phyloP scores from a whole-genome alignment of 441 rosid genomes.

The Populus hybrid region DNA sequence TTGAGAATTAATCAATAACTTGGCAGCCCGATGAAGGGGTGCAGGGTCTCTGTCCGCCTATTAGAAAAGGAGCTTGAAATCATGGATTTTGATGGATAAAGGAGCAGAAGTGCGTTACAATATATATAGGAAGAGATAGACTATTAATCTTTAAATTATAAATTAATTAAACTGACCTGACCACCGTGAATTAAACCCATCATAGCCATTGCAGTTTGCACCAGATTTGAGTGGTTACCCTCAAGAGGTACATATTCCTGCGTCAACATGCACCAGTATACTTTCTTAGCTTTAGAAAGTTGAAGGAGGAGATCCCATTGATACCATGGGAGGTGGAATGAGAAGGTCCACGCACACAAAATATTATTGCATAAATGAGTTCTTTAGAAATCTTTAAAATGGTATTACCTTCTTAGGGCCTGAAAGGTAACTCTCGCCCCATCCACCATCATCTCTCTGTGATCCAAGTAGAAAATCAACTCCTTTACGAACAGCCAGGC shows the following conservation, averaged over 20 bases:
- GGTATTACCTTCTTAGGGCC: constrained; percentile 31
- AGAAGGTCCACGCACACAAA: too few relatives aligned
- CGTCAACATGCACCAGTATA: not conserved
- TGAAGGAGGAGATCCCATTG: too few relatives aligned
- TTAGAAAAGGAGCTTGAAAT: not conserved
- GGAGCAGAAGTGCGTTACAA: not conserved
- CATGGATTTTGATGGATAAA: not conserved
- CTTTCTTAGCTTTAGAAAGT: too few relatives aligned
- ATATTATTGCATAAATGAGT: too few relatives aligned
- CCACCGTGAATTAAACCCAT: constrained; percentile 42
- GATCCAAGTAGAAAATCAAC: constrained; percentile 30
- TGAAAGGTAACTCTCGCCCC: constrained; percentile 46
- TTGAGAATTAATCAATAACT: constrained; percentile 46
- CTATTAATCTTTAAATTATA: not conserved
- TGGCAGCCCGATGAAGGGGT: constrained; percentile 40
- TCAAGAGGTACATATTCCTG: constrained; percentile 33
- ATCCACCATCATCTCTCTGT: constrained; percentile 43
- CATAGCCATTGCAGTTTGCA: constrained; percentile 36
- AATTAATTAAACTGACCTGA: constrained; percentile 23
- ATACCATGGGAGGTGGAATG: too few relatives aligned
- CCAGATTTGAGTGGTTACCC: constrained; percentile 28
- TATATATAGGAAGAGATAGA: not conserved
- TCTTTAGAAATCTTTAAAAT: too few relatives aligned
- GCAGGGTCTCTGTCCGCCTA: constrained; percentile 38
- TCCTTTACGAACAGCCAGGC: constrained; percentile 27